These are phyloP conservation scores for Claviceps pazoutovae DNA, from an alignment of 2,329 filamentous ascomycete species.

Conservation along the genomic window DNA sequence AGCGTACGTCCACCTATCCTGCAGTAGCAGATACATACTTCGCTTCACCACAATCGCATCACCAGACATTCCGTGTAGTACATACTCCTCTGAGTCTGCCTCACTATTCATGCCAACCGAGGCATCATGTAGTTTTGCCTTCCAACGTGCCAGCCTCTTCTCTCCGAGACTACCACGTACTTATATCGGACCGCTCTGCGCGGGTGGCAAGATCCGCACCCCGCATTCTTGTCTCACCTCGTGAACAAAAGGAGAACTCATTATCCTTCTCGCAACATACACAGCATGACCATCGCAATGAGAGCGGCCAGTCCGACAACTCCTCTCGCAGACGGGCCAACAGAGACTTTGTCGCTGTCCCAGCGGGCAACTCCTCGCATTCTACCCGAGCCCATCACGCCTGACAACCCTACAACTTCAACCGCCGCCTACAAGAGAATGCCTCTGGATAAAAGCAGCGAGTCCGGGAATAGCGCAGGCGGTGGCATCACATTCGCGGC, in stretches of 20 bases:
- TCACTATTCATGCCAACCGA: conserved; percentile 5
- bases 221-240: conserved; percentile 36
- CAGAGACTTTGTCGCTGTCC: conserved; percentile 19
- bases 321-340: conserved; percentile 58
- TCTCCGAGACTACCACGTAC: conserved; percentile 75
- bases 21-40: not conserved
- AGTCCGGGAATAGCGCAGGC: conserved; percentile 25
- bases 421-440: conserved; percentile 24
- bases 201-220: conserved; percentile 68
- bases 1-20: not conserved
- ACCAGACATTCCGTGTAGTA: no score
- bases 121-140: no score
- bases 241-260: not conserved
- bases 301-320: conserved; percentile 44
- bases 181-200: conserved; percentile 84
- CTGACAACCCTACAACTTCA: conserved; percentile 9
- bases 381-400: conserved; percentile 18
- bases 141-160: conserved; percentile 57
- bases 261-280: conserved; percentile 13
- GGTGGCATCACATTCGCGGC: conserved; percentile 77
- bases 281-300: conserved; percentile 22
- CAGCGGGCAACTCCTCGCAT: conserved; percentile 26
- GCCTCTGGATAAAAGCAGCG: conserved; percentile 28
- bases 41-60: no score
- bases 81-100: no score